Conservation (phyloP, 2,329 filamentous ascomycete genomes). For the Phyllosticta ampelicida region DNA sequence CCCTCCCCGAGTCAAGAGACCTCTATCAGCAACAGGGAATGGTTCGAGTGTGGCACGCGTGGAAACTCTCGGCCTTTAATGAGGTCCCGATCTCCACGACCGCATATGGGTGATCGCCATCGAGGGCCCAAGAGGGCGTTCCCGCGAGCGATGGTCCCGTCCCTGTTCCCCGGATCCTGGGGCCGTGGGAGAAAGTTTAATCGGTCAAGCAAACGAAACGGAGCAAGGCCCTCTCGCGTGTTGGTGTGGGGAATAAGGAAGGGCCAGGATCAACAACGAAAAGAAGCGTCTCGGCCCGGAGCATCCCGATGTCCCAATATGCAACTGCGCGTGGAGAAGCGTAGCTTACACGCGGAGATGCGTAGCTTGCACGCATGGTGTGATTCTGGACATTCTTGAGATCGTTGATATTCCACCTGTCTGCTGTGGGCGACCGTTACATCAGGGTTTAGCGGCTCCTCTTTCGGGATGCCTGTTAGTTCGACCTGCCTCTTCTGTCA, state of each 20-base stretch:
- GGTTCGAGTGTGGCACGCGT: background rate
- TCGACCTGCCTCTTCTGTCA: background rate
- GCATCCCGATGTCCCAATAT: background rate
- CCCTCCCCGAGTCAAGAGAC: background rate
- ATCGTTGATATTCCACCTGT: background rate
- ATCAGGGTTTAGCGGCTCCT: background rate
- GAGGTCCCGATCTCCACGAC: background rate
- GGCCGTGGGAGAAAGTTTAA: background rate
- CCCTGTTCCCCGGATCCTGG: background rate
- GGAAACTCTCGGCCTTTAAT: background rate
- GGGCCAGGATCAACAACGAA: background rate
- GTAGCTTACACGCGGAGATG: no score
- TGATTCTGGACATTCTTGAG: background rate
- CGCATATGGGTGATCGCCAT: background rate
- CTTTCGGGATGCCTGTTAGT: background rate
- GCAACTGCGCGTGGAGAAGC: background rate
- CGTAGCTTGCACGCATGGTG: background rate
- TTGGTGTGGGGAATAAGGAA: background rate
- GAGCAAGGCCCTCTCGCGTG: background rate
- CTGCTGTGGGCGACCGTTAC: background rate
- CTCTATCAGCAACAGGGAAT: background rate
- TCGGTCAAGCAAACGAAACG: background rate
- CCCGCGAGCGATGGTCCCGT: background rate
- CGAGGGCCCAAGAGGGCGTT: background rate
- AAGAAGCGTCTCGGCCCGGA: background rate